phyloP scores from a whole-genome alignment of 306 rosid species.

The Lotus japonicus region DNA sequence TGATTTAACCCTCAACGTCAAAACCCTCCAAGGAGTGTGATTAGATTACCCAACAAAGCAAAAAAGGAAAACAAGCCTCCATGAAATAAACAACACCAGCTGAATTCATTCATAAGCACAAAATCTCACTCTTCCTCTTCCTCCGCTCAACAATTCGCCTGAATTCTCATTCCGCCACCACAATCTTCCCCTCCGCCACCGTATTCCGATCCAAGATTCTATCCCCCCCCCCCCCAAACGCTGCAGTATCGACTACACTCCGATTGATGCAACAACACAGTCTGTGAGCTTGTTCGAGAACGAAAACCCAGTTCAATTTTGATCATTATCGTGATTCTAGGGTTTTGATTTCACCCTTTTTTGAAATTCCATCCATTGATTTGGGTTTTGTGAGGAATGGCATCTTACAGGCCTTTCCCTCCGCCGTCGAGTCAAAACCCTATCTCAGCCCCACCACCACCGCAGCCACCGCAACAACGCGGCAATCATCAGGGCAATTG shows the following conservation, averaged over 20 bases:
- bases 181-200: not conserved
- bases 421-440: conserved; percentile 79
- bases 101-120: not conserved
- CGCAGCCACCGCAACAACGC: conserved; percentile 31
- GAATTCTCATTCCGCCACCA: not conserved
- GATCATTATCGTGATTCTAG: not conserved
- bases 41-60: not conserved
- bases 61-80: not conserved
- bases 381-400: conserved; percentile 38
- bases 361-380: not conserved
- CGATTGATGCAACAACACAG: not conserved
- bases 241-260: too few species aligned
- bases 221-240: too few species aligned
- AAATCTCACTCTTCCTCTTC: not conserved
- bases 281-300: not conserved
- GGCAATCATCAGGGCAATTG: conserved; percentile 60
- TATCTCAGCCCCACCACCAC: conserved; percentile 24
- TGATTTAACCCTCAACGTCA: too few species aligned
- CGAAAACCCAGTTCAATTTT: not conserved
- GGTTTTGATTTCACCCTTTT: conserved; percentile 18
- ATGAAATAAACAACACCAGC: not conserved
- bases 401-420: conserved; percentile 90
- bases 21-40: too few species aligned
- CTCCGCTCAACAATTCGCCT: not conserved
- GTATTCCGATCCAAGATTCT: not conserved